Percentiles rank a stretch among this genome's conserved stretches.
phyloP scores from a whole-genome alignment of 495 filamentous ascomycete genomes.

The Hyaloscypha finlandica region DNA sequence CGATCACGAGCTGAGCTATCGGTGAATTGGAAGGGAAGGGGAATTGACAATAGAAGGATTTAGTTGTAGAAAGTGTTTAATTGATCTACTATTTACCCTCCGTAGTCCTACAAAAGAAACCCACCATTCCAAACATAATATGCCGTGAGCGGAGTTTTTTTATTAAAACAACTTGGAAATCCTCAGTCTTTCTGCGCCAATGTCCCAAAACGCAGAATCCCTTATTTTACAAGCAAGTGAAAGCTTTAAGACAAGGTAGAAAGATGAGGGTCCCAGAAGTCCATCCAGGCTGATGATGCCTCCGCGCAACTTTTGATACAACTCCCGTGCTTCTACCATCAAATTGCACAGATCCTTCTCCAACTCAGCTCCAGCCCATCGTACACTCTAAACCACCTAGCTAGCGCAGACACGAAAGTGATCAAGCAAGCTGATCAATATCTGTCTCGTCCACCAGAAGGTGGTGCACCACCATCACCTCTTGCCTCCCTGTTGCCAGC shows the following conservation, averaged over 20 bases:
- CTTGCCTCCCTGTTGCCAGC: conserved; percentile 7
- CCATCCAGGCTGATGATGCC: background rate
- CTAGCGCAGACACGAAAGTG: background rate
- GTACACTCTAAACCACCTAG: background rate
- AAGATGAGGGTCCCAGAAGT: conserved; percentile 2
- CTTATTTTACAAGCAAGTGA: conserved; percentile 29
- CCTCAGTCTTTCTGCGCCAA: conserved; percentile 25
- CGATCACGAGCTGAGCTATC: too few species aligned
- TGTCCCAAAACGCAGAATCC: conserved; percentile 18
- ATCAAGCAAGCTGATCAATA: background rate
- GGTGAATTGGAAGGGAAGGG: too few species aligned
- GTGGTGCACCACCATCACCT: background rate
- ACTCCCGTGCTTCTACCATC: background rate
- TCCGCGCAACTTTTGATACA: conserved; percentile 25
- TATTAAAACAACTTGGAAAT: conserved; percentile 13
- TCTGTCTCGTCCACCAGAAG: background rate
- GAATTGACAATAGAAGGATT: too few species aligned
- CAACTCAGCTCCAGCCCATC: background rate
- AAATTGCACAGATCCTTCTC: background rate
- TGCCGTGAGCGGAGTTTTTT: conserved; percentile 26
- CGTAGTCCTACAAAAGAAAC: conserved; percentile 14
- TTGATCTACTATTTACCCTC: too few species aligned
- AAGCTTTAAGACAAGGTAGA: conserved; percentile 31
- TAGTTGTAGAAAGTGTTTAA: too few species aligned
- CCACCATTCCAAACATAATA: background rate